Conservation (phyloP, 768 basidiomycete species). For the Tulasnella sp. region DNA sequence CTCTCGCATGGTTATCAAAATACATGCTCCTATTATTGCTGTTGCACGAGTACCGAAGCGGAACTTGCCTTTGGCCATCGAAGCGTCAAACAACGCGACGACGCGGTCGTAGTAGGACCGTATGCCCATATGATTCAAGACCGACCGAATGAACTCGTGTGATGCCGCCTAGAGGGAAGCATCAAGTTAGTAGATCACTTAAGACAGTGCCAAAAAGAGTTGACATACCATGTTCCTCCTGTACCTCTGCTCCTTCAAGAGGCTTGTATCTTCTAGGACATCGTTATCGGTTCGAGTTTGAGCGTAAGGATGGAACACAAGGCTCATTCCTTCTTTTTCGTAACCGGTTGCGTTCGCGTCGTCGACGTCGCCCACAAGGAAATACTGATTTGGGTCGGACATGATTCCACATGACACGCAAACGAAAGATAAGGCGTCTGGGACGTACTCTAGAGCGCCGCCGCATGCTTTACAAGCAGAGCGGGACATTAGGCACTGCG, state of each 20-base stretch:
- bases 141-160: conserved; percentile 10
- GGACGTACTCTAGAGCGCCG: conserved; percentile 25
- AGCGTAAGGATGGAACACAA: background rate
- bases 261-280: background rate
- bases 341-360: conserved; percentile 8
- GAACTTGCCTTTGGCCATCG: conserved; percentile 54
- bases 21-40: conserved; percentile 61
- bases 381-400: conserved; percentile 19
- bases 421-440: conserved; percentile 22
- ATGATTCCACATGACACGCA: conserved; percentile 26
- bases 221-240: conserved; percentile 17
- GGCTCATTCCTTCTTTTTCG: conserved; percentile 9
- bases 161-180: background rate
- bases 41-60: conserved; percentile 75
- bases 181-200: background rate
- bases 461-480: conserved; percentile 16
- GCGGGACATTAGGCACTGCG: conserved; percentile 15
- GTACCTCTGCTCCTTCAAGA: conserved; percentile 18
- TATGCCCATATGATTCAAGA: conserved; percentile 10
- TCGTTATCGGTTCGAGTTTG: background rate
- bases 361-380: conserved; percentile 20
- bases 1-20: conserved; percentile 69
- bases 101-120: conserved; percentile 15
- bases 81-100: conserved; percentile 55
- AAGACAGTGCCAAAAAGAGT: background rate